Conservation (phyloP, 2,329 filamentous ascomycete species). For the Dothiorella sarmentorum region DNA sequence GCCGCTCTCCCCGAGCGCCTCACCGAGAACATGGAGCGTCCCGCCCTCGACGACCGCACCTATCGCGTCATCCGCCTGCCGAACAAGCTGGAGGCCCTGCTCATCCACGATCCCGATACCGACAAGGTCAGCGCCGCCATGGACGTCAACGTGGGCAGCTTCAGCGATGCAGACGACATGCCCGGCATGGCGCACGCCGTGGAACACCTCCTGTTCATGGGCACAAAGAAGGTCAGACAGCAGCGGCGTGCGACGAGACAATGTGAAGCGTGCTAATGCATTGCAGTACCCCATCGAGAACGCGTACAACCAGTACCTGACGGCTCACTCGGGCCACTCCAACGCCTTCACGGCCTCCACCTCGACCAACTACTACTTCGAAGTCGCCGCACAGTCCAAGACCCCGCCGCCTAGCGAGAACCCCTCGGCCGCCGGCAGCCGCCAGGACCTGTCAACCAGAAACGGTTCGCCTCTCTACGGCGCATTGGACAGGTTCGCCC, state of each 20-base stretch:
- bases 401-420: conserved; percentile 50
- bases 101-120: conserved; percentile 91
- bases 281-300: conserved; percentile 83
- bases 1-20: conserved; percentile 32
- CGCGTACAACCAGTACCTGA: conserved; percentile 90
- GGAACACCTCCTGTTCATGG: conserved; percentile 97
- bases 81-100: conserved; percentile 84
- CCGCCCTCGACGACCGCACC: conserved; percentile 76
- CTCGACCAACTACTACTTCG: conserved; percentile 97
- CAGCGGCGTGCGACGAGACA: background rate
- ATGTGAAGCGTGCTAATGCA: conserved; percentile 4
- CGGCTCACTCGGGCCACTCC: conserved; percentile 82
- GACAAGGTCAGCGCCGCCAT: conserved; percentile 96
- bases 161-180: conserved; percentile 87
- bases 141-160: conserved; percentile 94
- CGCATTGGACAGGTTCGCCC: conserved; percentile 84
- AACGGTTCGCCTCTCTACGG: conserved; percentile 66
- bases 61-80: conserved; percentile 83
- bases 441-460: conserved; percentile 35
- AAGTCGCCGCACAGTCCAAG: conserved; percentile 75
- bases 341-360: conserved; percentile 94
- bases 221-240: conserved; percentile 74
- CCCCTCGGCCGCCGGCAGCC: conserved; percentile 36
- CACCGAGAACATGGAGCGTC: conserved; percentile 73
- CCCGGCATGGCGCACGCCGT: conserved; percentile 94